phyloP scores from a whole-genome alignment of 225 moss, liverwort and hornwort genomes.

The Climacium dendroides region DNA sequence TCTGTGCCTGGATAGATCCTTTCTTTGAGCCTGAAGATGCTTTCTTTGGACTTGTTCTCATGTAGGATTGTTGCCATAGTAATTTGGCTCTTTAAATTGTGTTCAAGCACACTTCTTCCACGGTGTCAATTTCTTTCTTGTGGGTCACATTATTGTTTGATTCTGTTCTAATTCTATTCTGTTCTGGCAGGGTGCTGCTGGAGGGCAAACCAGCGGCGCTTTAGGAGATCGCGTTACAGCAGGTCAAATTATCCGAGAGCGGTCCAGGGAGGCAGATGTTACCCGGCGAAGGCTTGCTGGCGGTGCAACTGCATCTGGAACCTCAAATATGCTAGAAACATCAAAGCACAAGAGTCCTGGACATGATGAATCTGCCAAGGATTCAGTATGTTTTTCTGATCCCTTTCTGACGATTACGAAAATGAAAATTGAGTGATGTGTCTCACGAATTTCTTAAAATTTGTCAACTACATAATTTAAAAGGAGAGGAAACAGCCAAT shows the following conservation, averaged over 20 bases:
- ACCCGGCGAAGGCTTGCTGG: constrained; percentile 54
- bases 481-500: neutral
- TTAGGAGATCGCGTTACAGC: constrained; percentile 34
- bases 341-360: constrained; percentile 80
- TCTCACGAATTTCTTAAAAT: neutral
- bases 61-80: neutral
- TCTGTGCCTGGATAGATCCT: neutral
- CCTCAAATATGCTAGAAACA: constrained; percentile 39
- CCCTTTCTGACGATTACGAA: neutral
- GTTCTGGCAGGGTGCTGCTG: constrained; percentile 11
- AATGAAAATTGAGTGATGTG: neutral
- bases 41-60: neutral
- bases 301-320: constrained; percentile 48
- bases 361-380: constrained; percentile 63
- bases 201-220: constrained; percentile 56
- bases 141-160: neutral
- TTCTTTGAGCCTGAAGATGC: neutral
- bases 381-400: constrained; percentile 34
- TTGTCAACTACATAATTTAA: neutral
- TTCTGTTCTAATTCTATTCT: neutral
- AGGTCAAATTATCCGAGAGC: constrained; percentile 57
- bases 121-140: neutral
- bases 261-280: constrained; percentile 57
- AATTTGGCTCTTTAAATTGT: neutral
- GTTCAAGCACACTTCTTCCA: neutral